A percentile compares a stretch with the other conserved stretches of the same genome.
Evolutionary conservation across 2,329 filamentous ascomycete species (phyloP).

Genomic region (Geosmithia flava): DNA sequence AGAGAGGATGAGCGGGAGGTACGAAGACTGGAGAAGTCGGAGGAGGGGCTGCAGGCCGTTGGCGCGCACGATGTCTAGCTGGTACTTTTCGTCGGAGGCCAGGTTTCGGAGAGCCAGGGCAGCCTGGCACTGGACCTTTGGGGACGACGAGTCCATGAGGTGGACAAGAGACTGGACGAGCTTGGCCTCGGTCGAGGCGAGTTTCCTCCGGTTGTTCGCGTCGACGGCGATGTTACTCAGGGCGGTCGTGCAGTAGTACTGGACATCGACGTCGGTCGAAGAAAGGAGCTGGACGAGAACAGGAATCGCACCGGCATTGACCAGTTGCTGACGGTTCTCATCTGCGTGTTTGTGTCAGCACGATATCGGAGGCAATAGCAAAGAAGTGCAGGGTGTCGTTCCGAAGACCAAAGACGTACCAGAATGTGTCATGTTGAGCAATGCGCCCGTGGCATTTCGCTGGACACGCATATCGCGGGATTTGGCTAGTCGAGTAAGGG

Average conservation of each 20-base stretch:
- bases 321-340: slow-evolving; percentile 94
- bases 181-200: slow-evolving; percentile 81
- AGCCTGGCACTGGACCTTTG: slow-evolving; percentile 96
- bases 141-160: slow-evolving; percentile 93
- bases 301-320: slow-evolving; percentile 94
- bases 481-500: slow-evolving; percentile 83
- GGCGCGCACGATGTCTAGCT: slow-evolving; percentile 90
- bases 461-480: slow-evolving; percentile 98
- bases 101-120: slow-evolving; percentile 88
- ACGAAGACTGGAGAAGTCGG: slow-evolving; percentile 85
- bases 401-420: slow-evolving; percentile 40
- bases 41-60: slow-evolving; percentile 77
- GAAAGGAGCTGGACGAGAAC: slow-evolving; percentile 91
- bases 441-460: slow-evolving; percentile 87
- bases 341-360: slow-evolving; percentile 39
- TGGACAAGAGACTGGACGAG: slow-evolving; percentile 90
- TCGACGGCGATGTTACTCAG: slow-evolving; percentile 98
- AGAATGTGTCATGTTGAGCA: slow-evolving; percentile 98
- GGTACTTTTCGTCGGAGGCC: slow-evolving; percentile 96
- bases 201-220: slow-evolving; percentile 75
- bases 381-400: background rate
- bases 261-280: slow-evolving; percentile 89
- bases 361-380: background rate
- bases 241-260: slow-evolving; percentile 98
- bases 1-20: slow-evolving; percentile 88